Percentiles rank a stretch among this genome's conserved stretches.
Evolutionary conservation across 495 filamentous ascomycete species (phyloP).

Genomic region (Penicillium manginii): DNA sequence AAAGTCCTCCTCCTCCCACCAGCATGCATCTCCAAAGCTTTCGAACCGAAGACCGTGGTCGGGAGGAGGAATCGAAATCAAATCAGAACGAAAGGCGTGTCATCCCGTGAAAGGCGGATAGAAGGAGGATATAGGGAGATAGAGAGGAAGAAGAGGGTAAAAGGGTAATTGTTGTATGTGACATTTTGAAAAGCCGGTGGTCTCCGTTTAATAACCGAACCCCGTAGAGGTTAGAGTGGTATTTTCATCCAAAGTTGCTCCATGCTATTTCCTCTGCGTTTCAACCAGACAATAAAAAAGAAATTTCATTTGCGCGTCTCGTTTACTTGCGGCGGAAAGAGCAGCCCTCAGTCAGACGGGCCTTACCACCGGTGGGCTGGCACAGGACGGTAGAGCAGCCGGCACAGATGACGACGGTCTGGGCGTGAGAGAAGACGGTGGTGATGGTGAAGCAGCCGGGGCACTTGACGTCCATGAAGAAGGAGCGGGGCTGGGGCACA

Average conservation of each 20-base stretch:
- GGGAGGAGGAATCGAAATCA: constrained; percentile 3
- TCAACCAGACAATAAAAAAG: constrained; percentile 36
- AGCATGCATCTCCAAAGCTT: constrained; percentile 6
- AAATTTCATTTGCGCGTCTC: constrained; percentile 39
- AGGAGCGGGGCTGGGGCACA: constrained; percentile 93
- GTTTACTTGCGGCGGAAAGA: constrained; percentile 99
- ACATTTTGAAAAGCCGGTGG: constrained; percentile 34
- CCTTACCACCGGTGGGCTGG: constrained; percentile 98
- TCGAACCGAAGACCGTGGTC: constrained; percentile 10
- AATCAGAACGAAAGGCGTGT: constrained; percentile 7
- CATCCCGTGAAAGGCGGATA: constrained; percentile 16
- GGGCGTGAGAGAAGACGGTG: constrained; percentile 99
- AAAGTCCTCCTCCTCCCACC: not conserved
- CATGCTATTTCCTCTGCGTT: constrained; percentile 40
- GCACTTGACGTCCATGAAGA: constrained; percentile 99
- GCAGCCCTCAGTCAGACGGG: constrained; percentile 96
- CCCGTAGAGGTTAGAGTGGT: constrained; percentile 27
- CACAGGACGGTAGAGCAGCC: constrained; percentile 96
- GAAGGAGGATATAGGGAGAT: constrained; percentile 6
- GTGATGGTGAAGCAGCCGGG: constrained; percentile 99
- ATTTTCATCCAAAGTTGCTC: constrained; percentile 40
- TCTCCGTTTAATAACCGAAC: constrained; percentile 22
- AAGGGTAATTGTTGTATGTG: constrained; percentile 35
- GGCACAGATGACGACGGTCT: constrained; percentile 99
- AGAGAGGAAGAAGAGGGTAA: constrained; percentile 18